Evolutionary conservation across 1,139 yeast genomes (phyloP).

Genomic region (Yamadazyma jaroonii): DNA sequence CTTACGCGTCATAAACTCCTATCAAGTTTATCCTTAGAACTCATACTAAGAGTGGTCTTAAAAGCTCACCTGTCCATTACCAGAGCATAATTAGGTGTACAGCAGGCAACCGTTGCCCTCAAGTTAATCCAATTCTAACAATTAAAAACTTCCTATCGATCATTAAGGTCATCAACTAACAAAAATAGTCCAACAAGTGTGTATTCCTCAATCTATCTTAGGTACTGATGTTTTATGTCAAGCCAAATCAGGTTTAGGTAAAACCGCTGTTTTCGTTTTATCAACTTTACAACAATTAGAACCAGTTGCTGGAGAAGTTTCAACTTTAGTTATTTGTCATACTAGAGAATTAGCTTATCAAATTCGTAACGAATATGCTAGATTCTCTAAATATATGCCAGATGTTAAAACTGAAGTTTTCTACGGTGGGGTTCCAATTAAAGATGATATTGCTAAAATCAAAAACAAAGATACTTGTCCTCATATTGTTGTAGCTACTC

Average conservation of each 20-base stretch:
- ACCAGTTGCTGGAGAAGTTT: constrained; percentile 95
- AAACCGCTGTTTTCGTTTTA: constrained; percentile 95
- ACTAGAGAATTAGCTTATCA: constrained; percentile 99
- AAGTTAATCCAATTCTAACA: too few relatives aligned
- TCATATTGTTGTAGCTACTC: constrained; percentile 96
- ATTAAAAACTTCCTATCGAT: too few relatives aligned
- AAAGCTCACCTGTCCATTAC: too few relatives aligned
- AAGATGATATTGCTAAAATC: constrained; percentile 82
- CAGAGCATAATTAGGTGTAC: too few relatives aligned
- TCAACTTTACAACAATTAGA: constrained; percentile 96
- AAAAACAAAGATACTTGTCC: constrained; percentile 95
- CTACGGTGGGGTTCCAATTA: constrained; percentile 92
- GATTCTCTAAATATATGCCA: constrained; percentile 98
- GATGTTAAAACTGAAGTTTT: constrained; percentile 96
- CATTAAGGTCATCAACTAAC: constrained; percentile 1
- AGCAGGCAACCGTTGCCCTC: too few relatives aligned
- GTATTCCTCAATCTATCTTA: constrained; percentile 96
- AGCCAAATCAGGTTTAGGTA: constrained; percentile 99
- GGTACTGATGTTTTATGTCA: constrained; percentile 98
- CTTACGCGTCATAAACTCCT: too few relatives aligned
- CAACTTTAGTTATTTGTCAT: constrained; percentile 93
- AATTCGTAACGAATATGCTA: constrained; percentile 94
- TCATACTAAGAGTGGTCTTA: too few relatives aligned
- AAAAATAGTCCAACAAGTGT: constrained; percentile 86
- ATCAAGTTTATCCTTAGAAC: too few relatives aligned